Conservation (phyloP, 2,329 filamentous ascomycete genomes). For the Penicillium sp. region DNA sequence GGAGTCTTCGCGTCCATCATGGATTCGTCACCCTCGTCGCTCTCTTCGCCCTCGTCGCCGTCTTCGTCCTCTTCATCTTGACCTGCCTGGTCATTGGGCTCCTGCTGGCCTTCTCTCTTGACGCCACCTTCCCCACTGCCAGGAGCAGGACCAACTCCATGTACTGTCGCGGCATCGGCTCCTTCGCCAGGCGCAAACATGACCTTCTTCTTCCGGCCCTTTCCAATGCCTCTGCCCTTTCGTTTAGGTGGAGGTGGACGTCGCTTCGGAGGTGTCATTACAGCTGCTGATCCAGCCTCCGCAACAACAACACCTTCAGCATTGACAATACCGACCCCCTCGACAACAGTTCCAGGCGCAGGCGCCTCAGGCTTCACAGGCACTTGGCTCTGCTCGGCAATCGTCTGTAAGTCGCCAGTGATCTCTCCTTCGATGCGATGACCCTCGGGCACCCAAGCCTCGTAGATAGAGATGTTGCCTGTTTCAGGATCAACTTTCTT, state of each 20-base stretch:
- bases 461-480: constrained; percentile 75
- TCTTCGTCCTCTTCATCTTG: constrained; percentile 43
- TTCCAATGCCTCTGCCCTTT: constrained; percentile 69
- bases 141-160: constrained; percentile 34
- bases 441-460: constrained; percentile 70
- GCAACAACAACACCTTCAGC: constrained; percentile 53
- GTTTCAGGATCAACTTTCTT: constrained; percentile 63
- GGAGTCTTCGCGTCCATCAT: constrained; percentile 41
- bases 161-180: constrained; percentile 29
- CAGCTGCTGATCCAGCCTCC: constrained; percentile 38
- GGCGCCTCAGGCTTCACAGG: constrained; percentile 37
- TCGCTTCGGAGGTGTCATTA: constrained; percentile 47
- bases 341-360: constrained; percentile 51
- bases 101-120: constrained; percentile 39
- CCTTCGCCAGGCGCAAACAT: constrained; percentile 45
- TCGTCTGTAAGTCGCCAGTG: constrained; percentile 47
- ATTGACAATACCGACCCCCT: constrained; percentile 53
- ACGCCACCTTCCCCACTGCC: constrained; percentile 24
- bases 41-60: constrained; percentile 43
- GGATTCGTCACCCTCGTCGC: constrained; percentile 46
- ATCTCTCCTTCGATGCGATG: constrained; percentile 75
- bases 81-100: constrained; percentile 40
- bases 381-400: constrained; percentile 35
- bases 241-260: constrained; percentile 69
- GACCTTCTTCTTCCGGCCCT: constrained; percentile 67